Percentiles rank a stretch among this genome's conserved stretches.
Evolutionary conservation across 1,284 basidiomycete genomes (phyloP).

Genomic region (Ganoderma lucidum): DNA sequence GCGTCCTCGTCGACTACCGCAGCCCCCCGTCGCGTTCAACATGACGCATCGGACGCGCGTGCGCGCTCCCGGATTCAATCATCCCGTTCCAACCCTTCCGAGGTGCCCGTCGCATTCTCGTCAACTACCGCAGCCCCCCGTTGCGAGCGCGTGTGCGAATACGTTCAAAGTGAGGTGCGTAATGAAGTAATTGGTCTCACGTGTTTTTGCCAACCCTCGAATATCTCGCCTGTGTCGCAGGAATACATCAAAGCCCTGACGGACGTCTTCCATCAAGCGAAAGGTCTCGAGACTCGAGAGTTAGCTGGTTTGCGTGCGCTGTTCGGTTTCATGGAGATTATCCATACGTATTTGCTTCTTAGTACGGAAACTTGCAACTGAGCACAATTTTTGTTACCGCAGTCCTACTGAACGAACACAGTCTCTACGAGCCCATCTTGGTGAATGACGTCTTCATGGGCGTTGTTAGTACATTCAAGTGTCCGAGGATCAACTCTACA

Average conservation of each 20-base stretch:
- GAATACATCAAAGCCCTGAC: constrained; percentile 91
- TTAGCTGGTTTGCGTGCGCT: constrained; percentile 89
- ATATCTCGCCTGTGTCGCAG: constrained; percentile 46
- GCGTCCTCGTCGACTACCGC: too few species aligned
- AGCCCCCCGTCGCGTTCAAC: too few species aligned
- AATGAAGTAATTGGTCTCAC: constrained; percentile 14
- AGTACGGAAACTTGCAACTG: constrained; percentile 14
- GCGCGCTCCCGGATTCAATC: too few species aligned
- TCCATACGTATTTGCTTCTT: constrained; percentile 66
- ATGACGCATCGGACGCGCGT: too few species aligned
- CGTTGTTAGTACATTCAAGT: constrained; percentile 97
- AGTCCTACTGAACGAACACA: constrained; percentile 97
- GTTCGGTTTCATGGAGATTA: constrained; percentile 94
- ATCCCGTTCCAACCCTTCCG: too few species aligned
- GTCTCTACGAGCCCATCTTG: constrained; percentile 94
- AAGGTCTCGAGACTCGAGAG: constrained; percentile 82
- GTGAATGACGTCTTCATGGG: constrained; percentile 94
- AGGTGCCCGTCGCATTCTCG: too few species aligned
- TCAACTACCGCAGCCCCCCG: too few species aligned
- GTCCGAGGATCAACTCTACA: constrained; percentile 55
- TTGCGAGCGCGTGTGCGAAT: constrained; percentile 79
- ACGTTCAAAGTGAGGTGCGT: constrained; percentile 79
- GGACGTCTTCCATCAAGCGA: constrained; percentile 86
- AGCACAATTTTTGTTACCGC: constrained; percentile 18
- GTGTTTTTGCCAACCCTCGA: constrained; percentile 10